Evolutionary conservation across 2,329 filamentous ascomycete genomes (phyloP), one percentile per base, ranked within the genome.

Genomic region (Diaporthe batatas): DNA sequence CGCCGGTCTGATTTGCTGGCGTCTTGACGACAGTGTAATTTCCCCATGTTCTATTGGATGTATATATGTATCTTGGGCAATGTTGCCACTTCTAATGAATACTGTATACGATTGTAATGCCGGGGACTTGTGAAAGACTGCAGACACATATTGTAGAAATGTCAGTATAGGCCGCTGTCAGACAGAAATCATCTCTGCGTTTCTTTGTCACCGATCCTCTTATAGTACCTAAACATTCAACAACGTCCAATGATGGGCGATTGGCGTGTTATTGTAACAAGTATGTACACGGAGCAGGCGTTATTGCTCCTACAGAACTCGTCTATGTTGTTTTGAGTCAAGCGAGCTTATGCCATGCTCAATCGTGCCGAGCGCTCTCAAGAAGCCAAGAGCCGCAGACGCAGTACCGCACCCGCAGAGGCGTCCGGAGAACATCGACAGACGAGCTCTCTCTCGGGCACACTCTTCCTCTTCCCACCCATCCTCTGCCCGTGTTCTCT

Each of bases 1-100:
- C 80, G 29, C 83, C 83, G 44, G 81, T 83, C 32, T 83, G 77
- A 76, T 2, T 53, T 3, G 39, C 4, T 23, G 23, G 16, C 29
- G 34, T 16, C 25, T 42, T 68, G 47, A 39, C 57, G 3, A 51
- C 57, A 6, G 59, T 11, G 34, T 39, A 39, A 39, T 39, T 39
- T 39, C 12, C 6, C n/a, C 1, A 29, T 36, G 34, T 14, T 34
- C n/a, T 23, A 11, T n/a, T 57, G 36, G 7, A 39, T 44, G 25
- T 49, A 29, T 36, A 42, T 29, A 36, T 2, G 8, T 42, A 18
- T 58, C 23, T 29, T 16, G 25, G 39, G 39, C 36, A 3, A n/a
- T 29, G 16, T 39, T 71, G 36, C 6, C 29, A n/a, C 47, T n/a
- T 42, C 18, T 53, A 47, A 65, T 65, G 62, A n/a, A 51, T 11